A percentile compares a stretch with the other conserved stretches of the same genome.
These are phyloP conservation scores for Rhodotorula kratochvilovae DNA, from an alignment of 768 basidiomycete genomes.

Conservation along the genomic window DNA sequence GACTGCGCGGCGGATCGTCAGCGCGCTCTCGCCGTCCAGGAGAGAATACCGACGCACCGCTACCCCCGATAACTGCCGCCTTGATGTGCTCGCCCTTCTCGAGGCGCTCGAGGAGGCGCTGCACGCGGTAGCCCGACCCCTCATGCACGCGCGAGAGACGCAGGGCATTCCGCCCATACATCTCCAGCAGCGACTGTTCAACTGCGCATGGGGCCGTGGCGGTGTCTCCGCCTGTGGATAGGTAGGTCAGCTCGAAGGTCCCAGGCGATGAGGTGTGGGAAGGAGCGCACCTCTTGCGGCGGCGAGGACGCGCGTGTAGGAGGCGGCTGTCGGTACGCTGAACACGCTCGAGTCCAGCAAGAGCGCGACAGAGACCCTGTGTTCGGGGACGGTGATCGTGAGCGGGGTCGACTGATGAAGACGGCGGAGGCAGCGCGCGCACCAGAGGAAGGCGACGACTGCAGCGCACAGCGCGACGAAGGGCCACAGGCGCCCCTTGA, in stretches of 20 bases:
- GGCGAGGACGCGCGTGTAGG: background rate
- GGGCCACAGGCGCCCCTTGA: background rate
- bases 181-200: background rate
- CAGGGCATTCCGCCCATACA: background rate
- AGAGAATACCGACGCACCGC: background rate
- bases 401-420: background rate
- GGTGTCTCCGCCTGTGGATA: background rate
- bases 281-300: background rate
- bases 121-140: background rate
- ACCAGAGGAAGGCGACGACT: background rate
- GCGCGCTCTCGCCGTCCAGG: rapidly evolving
- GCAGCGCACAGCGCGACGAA: background rate
- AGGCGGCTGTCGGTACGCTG: too few species aligned
- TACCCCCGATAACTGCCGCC: background rate
- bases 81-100: conserved; percentile 1
- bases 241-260: background rate
- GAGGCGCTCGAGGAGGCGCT: background rate
- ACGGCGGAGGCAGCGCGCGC: background rate
- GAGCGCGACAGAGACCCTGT: background rate
- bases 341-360: background rate
- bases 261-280: too few species aligned
- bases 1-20: background rate
- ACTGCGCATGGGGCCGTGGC: background rate
- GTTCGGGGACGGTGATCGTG: background rate
- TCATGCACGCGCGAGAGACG: background rate